Evolutionary conservation across 1,139 yeast genomes (phyloP).

Genomic region (Sugiyamaella xylanicola): DNA sequence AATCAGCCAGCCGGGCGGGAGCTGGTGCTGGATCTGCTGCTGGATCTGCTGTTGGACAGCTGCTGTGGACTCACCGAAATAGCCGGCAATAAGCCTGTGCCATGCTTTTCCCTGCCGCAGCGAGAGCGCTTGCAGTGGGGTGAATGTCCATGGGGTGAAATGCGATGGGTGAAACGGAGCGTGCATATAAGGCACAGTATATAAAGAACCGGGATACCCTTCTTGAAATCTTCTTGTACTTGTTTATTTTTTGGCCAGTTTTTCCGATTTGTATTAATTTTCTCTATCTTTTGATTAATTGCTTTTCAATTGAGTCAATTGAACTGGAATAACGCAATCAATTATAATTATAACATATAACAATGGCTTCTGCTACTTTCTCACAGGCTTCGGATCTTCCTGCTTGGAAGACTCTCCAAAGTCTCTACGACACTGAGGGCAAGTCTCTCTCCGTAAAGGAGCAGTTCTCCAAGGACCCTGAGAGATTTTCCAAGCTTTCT

Average conservation of each 20-base stretch:
- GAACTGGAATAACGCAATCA: background rate
- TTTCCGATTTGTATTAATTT: background rate
- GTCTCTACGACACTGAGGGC: conserved; percentile 66
- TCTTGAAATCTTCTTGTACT: background rate
- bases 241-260: background rate
- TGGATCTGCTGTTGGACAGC: too few relatives aligned
- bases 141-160: conserved; percentile 1
- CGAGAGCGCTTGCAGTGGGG: too few relatives aligned
- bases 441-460: conserved; percentile 71
- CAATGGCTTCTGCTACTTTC: conserved; percentile 47
- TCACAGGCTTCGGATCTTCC: conserved; percentile 74
- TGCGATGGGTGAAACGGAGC: background rate
- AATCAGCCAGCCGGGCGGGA: background rate
- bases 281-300: background rate
- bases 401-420: conserved; percentile 80
- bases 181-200: background rate
- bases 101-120: too few relatives aligned
- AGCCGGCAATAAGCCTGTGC: background rate
- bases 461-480: conserved; percentile 72
- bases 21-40: background rate
- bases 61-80: background rate
- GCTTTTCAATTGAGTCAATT: background rate
- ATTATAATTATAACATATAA: background rate
- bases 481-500: conserved; percentile 74
- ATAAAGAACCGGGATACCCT: background rate